Evolutionary conservation across 176 grass and related monocot genomes (phyloP).

Genomic region (Cocos nucifera): DNA sequence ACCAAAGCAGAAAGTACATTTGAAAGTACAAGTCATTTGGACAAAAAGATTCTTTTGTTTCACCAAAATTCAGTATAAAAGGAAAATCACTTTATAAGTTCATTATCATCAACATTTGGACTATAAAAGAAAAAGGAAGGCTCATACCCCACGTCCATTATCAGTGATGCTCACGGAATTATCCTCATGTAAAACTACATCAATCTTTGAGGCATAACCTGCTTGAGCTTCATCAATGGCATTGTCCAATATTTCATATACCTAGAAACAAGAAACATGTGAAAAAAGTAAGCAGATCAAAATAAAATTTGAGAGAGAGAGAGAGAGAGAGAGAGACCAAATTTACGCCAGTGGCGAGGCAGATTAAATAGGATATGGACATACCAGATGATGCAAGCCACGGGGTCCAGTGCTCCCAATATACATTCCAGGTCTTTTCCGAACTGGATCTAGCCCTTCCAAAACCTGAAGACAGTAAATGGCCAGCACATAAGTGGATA

Average conservation of each 20-base stretch:
- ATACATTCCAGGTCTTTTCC: conserved; percentile 98
- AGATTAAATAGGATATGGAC: conserved; percentile 4
- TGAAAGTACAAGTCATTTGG: too few relatives aligned
- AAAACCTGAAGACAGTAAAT: conserved; percentile 51
- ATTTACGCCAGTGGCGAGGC: conserved; percentile 9
- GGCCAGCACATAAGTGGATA: background rate
- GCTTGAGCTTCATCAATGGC: conserved; percentile 92
- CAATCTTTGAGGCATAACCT: conserved; percentile 57
- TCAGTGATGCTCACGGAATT: conserved; percentile 83
- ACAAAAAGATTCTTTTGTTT: too few relatives aligned
- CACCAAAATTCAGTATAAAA: too few relatives aligned
- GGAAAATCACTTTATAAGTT: too few relatives aligned
- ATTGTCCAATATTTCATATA: conserved; percentile 97
- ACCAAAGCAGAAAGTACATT: too few relatives aligned
- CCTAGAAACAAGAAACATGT: conserved; percentile 28
- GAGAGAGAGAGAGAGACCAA: background rate
- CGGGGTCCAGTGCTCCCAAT: conserved; percentile 96
- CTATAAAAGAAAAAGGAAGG: conserved; percentile 2
- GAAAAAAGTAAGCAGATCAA: background rate
- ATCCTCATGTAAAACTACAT: conserved; percentile 84
- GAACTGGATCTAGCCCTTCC: conserved; percentile 91
- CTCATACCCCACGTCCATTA: conserved; percentile 85
- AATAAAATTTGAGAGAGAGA: background rate
- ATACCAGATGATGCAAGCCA: conserved; percentile 94
- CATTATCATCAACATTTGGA: too few relatives aligned